Conservation (phyloP, 768 basidiomycete species). For the Suillus discolor region DNA sequence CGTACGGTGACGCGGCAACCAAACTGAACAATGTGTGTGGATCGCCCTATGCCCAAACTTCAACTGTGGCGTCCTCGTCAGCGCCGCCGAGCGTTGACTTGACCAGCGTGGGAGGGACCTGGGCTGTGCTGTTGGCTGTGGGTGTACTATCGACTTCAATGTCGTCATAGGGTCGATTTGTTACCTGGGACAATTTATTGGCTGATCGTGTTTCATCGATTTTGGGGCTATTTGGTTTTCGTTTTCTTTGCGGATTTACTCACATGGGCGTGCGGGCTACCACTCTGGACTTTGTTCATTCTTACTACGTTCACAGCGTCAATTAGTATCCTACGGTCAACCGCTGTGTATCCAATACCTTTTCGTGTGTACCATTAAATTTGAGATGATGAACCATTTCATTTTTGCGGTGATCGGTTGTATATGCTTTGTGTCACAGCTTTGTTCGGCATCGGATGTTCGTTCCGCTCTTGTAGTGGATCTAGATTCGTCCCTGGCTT, state of each 20-base stretch:
- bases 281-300: background rate
- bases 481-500: too few species aligned
- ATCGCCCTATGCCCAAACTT: conserved; percentile 40
- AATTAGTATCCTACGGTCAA: background rate
- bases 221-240: background rate
- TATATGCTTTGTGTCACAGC: too few species aligned
- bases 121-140: conserved; percentile 19
- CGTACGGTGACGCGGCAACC: conserved; percentile 52
- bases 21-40: conserved; percentile 55
- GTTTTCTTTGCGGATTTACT: conserved; percentile 3
- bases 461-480: too few species aligned
- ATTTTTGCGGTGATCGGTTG: too few species aligned
- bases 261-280: background rate
- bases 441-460: too few species aligned
- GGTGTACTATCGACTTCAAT: conserved; percentile 6
- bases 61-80: conserved; percentile 17
- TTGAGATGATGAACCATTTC: background rate
- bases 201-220: background rate
- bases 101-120: conserved; percentile 12
- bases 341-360: background rate
- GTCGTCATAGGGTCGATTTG: background rate
- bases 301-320: background rate
- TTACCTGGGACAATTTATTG: background rate
- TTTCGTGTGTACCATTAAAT: background rate
- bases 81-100: conserved; percentile 14